A percentile compares a stretch with the other conserved stretches of the same genome.
Conservation (phyloP, 805 yeast species). For the Metschnikowia orientalis region DNA sequence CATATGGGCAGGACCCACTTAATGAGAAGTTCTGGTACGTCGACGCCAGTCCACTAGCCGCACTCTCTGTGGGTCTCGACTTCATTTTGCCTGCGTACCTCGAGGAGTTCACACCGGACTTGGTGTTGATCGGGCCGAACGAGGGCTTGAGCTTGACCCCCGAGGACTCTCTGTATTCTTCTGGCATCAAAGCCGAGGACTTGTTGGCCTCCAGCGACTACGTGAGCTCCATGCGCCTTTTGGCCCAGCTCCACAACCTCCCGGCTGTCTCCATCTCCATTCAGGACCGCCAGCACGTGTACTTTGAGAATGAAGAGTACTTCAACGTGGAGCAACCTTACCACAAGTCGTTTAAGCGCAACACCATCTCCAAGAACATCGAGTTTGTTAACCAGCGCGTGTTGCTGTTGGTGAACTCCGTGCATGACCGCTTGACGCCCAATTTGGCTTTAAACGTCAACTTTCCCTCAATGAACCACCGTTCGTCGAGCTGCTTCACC, state of each 20-base stretch:
- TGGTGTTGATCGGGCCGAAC: conserved; percentile 34
- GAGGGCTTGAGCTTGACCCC: conserved; percentile 21
- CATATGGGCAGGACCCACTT: conserved; percentile 34
- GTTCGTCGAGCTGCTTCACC: conserved; percentile 20
- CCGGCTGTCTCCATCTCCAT: conserved; percentile 24
- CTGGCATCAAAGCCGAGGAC: conserved; percentile 9
- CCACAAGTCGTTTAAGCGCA: conserved; percentile 14
- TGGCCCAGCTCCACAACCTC: conserved; percentile 15
- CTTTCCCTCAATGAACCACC: conserved; percentile 28
- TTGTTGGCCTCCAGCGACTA: conserved; percentile 4
- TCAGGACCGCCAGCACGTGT: conserved; percentile 26
- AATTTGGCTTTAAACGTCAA: conserved; percentile 21
- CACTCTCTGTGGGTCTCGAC: conserved; percentile 24
- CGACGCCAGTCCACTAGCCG: conserved; percentile 24
- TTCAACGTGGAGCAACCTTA: conserved; percentile 18
- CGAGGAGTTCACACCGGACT: conserved; percentile 27
- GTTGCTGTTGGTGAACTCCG: conserved; percentile 17
- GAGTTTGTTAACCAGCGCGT: conserved; percentile 25
- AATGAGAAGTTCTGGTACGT: conserved; percentile 32
- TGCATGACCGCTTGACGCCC: conserved; percentile 9
- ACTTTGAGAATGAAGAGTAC: conserved; percentile 31
- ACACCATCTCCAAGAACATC: conserved; percentile 22
- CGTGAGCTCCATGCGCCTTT: conserved; percentile 18
- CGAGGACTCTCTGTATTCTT: not conserved
- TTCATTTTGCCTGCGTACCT: conserved; percentile 24